Conservation (phyloP, 306 rosid species). For the Lathyrus aphaca region DNA sequence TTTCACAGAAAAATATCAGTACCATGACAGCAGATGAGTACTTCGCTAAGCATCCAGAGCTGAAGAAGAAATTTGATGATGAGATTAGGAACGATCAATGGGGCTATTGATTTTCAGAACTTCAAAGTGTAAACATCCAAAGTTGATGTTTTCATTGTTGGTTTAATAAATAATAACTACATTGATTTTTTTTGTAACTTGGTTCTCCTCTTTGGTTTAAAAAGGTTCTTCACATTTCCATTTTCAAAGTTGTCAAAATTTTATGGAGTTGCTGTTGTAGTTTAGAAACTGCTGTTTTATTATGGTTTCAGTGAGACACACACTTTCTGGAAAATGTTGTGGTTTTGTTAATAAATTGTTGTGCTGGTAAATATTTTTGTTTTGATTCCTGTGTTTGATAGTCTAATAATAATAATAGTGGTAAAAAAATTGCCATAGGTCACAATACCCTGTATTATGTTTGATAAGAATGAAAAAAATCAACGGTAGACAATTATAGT, state of each 20-base stretch:
- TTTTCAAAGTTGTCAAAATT: slow-evolving; percentile 32
- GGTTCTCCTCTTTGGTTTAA: slow-evolving; percentile 13
- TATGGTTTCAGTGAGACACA: slow-evolving; percentile 26
- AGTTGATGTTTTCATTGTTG: slow-evolving; percentile 45
- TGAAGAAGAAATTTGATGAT: slow-evolving; percentile 88
- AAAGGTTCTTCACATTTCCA: slow-evolving; percentile 36
- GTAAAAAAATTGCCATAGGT: background rate
- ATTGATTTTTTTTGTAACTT: slow-evolving; percentile 48
- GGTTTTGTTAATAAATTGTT: slow-evolving; percentile 31
- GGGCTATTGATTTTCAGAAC: slow-evolving; percentile 70
- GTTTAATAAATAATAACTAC: slow-evolving; percentile 61
- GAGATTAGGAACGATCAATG: slow-evolving; percentile 91
- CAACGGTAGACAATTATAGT: too few relatives aligned
- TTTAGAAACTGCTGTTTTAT: slow-evolving; percentile 18
- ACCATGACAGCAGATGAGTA: slow-evolving; percentile 98
- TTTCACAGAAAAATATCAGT: slow-evolving; percentile 71
- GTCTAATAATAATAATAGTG: background rate
- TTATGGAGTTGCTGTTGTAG: slow-evolving; percentile 27
- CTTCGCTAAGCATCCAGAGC: slow-evolving; percentile 90
- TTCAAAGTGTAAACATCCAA: slow-evolving; percentile 41
- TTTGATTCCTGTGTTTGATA: background rate
- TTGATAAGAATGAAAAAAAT: too few relatives aligned
- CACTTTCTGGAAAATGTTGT: slow-evolving; percentile 34
- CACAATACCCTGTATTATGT: slow-evolving; percentile 2
- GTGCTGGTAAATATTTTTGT: background rate